Evolutionary conservation across 495 filamentous ascomycete species (phyloP), one percentile per base, ranked within the genome.

Genomic region (Lasiosphaeris hirsuta): DNA sequence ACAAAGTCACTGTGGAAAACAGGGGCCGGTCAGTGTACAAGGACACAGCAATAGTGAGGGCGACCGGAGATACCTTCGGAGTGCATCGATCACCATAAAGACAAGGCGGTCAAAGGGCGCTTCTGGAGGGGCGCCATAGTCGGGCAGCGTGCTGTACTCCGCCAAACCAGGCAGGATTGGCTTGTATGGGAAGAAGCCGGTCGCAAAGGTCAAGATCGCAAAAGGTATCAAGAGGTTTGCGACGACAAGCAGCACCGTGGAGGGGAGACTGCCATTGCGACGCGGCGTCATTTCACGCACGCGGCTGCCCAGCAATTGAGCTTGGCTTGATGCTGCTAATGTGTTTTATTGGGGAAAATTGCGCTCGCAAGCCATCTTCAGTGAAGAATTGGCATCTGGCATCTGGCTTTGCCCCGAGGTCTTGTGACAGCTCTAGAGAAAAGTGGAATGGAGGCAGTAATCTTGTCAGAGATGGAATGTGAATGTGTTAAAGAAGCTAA

Each of bases 111-210:
- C 85, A 70, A 99, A 99, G 2, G 85, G 79, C 18, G 87, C 80
- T 42, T 81, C 73, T 33, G 80, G 81, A 41, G 75, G 77, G 3
- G 78, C 67, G 11, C 70, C 77, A 66, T 81, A 72, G 8, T 72
- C 73, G 35, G 58, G 19, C 19, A 73, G 55, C 13, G 74, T 61
- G 54, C 83, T 77, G 69, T 85, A 88, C 19, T 76, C 76, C 14
- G 92, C 92, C 42, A 92, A 75, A 18, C 94, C 94, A 13, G 91
- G 83, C 18, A 97, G 78, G 55, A 97, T 85, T 4, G 94, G 89
- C 64, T 97, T 99, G 72, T 97, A 96, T 13, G 94, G 94, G 67
- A 99, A 97, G 78, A 97, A 99, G 13, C 95, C 94, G 4, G 86
- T 82, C 7, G 90, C 92, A 70, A 99, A 99, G 51, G 85, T 74